These are phyloP conservation scores for Aspergillus ochraceoroseus DNA, from an alignment of 2,329 filamentous ascomycete species.

Conservation along the genomic window DNA sequence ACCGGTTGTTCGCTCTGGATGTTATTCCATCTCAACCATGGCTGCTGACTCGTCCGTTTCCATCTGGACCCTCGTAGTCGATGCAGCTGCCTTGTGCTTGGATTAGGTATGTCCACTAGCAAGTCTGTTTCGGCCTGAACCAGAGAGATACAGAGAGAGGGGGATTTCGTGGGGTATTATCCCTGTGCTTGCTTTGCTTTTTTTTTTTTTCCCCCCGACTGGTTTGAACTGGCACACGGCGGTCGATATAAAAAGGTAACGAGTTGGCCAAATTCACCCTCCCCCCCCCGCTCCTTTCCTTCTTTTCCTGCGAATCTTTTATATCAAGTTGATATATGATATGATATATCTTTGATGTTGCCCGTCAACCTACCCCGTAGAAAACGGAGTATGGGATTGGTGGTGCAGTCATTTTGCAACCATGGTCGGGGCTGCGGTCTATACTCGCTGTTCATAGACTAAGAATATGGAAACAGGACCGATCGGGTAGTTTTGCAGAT, in stretches of 20 bases:
- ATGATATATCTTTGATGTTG: too few relatives aligned
- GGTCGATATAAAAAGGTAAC: slow-evolving; percentile 11
- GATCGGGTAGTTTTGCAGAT: slow-evolving; percentile 16
- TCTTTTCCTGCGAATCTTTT: not conserved
- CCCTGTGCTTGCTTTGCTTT: slow-evolving; percentile 5
- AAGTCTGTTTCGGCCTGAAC: slow-evolving; percentile 9
- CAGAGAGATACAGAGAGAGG: slow-evolving; percentile 7
- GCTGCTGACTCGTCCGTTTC: slow-evolving; percentile 11
- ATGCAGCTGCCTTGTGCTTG: slow-evolving; percentile 12
- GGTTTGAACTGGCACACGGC: too few relatives aligned
- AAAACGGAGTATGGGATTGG: slow-evolving; percentile 2
- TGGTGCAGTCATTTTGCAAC: slow-evolving; percentile 9
- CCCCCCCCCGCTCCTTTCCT: not conserved
- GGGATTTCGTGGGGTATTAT: slow-evolving; percentile 6
- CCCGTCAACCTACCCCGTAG: slow-evolving; percentile 6
- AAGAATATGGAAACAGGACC: slow-evolving; percentile 24
- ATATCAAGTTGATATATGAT: too few relatives aligned
- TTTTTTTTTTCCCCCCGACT: too few relatives aligned
- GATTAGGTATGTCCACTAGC: slow-evolving; percentile 13
- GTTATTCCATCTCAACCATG: slow-evolving; percentile 12
- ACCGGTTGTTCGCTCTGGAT: slow-evolving; percentile 6
- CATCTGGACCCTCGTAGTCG: slow-evolving; percentile 11
- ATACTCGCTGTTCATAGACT: slow-evolving; percentile 19
- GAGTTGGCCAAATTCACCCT: slow-evolving; percentile 6
- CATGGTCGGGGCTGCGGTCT: slow-evolving; percentile 11